phyloP scores from a whole-genome alignment of 78 protist species.

The Planoprotostelium fungivorum region DNA sequence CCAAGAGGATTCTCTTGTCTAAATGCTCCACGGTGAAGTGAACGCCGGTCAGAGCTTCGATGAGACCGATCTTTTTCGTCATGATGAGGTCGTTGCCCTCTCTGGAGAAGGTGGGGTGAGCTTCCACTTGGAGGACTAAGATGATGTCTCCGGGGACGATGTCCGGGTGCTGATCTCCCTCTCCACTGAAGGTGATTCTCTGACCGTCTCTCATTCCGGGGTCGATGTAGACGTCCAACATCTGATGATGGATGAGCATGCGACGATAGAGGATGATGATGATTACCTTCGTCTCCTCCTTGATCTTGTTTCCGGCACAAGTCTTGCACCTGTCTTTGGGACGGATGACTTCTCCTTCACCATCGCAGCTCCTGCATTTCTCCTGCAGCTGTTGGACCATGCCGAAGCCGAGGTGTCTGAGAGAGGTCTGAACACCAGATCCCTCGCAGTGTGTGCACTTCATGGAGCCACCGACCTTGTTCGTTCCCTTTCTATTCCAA shows the following conservation, averaged over 20 bases:
- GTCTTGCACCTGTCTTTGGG: constrained; percentile 74
- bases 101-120: constrained; percentile 83
- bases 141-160: constrained; percentile 92
- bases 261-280: background rate
- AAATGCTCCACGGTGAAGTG: constrained; percentile 76
- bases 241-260: background rate
- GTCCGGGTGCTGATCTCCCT: constrained; percentile 89
- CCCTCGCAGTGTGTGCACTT: constrained; percentile 87
- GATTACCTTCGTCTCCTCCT: constrained; percentile 66
- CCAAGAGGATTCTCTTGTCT: constrained; percentile 82
- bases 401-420: constrained; percentile 87
- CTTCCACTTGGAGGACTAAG: constrained; percentile 80
- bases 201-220: constrained; percentile 88
- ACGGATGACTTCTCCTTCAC: constrained; percentile 77
- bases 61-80: constrained; percentile 60
- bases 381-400: constrained; percentile 82
- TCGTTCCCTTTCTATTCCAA: constrained; percentile 33
- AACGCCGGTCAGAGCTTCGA: constrained; percentile 94
- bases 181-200: constrained; percentile 87
- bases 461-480: constrained; percentile 35
- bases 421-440: constrained; percentile 55
- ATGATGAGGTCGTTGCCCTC: constrained; percentile 85
- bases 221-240: constrained; percentile 88
- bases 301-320: constrained; percentile 82
- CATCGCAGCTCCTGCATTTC: constrained; percentile 78